Conservation (phyloP, 805 yeast genomes). For the Helenozyma rhizophorensis region DNA sequence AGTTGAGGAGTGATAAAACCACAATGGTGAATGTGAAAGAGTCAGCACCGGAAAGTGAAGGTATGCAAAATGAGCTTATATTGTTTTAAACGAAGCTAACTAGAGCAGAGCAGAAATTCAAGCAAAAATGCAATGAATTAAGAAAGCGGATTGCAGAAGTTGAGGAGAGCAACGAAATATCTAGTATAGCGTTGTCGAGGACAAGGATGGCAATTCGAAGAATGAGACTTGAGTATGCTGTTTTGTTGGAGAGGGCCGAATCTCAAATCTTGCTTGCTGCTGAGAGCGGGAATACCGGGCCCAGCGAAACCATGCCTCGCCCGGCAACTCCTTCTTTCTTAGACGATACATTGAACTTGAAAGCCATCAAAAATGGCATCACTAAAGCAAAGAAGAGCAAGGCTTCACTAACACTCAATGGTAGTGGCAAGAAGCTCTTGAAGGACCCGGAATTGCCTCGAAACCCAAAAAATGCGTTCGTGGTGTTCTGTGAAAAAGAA, state of each 20-base stretch:
- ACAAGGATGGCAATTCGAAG: conserved; percentile 73
- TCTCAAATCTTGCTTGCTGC: conserved; percentile 38
- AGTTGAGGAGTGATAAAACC: too few relatives aligned
- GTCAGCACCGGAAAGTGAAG: conserved; percentile 36
- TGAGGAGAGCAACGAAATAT: conserved; percentile 72
- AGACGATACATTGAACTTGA: conserved; percentile 25
- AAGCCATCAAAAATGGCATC: conserved; percentile 11
- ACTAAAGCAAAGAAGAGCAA: conserved; percentile 13
- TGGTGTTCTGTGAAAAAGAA: conserved; percentile 81
- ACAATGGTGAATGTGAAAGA: conserved; percentile 15
- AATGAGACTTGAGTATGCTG: conserved; percentile 75
- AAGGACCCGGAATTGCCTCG: conserved; percentile 86
- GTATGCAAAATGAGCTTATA: conserved; percentile 33
- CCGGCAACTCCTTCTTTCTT: conserved; percentile 37
- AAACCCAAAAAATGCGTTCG: conserved; percentile 86
- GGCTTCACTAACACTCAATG: conserved; percentile 1
- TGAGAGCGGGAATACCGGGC: conserved; percentile 17
- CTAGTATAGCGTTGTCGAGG: conserved; percentile 71
- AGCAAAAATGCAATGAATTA: conserved; percentile 67
- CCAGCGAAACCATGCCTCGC: conserved; percentile 32
- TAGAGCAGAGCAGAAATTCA: conserved; percentile 37
- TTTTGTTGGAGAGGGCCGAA: conserved; percentile 77
- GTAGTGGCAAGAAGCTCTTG: conserved; percentile 30
- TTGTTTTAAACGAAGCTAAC: conserved; percentile 3
- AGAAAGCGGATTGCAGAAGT: conserved; percentile 65